phyloP scores from a whole-genome alignment of 2,329 filamentous ascomycete genomes.

The Aspergillus ruber region DNA sequence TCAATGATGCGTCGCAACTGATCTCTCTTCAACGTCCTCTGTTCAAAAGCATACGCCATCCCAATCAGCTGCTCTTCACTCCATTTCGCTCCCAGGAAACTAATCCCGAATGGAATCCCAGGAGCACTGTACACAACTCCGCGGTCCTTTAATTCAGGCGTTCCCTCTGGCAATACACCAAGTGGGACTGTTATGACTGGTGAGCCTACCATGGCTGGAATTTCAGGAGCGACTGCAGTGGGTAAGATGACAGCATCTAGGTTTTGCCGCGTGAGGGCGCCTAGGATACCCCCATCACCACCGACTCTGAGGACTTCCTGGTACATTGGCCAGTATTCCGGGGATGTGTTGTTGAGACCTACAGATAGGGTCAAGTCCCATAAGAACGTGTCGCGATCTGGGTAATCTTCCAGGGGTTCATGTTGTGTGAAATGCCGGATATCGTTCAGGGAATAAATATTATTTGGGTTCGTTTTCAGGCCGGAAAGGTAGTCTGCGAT shows the following conservation, averaged over 20 bases:
- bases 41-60: slow-evolving; percentile 64
- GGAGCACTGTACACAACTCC: slow-evolving; percentile 51
- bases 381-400: slow-evolving; percentile 50
- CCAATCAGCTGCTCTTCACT: slow-evolving; percentile 57
- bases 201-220: slow-evolving; percentile 52
- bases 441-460: slow-evolving; percentile 47
- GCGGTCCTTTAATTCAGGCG: slow-evolving; percentile 33
- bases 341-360: slow-evolving; percentile 52
- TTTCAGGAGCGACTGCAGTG: slow-evolving; percentile 41
- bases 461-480: slow-evolving; percentile 53
- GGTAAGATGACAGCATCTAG: slow-evolving; percentile 60
- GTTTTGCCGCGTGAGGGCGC: slow-evolving; percentile 50
- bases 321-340: slow-evolving; percentile 53
- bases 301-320: slow-evolving; percentile 49
- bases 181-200: slow-evolving; percentile 60
- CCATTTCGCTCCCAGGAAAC: slow-evolving; percentile 57
- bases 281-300: slow-evolving; percentile 55
- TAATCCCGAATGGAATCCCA: slow-evolving; percentile 55
- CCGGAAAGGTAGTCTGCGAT: slow-evolving; percentile 51
- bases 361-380: slow-evolving; percentile 51
- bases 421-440: slow-evolving; percentile 51
- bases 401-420: slow-evolving; percentile 52
- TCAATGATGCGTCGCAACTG: slow-evolving; percentile 45
- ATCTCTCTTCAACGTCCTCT: slow-evolving; percentile 47
- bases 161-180: slow-evolving; percentile 48